phyloP scores from a whole-genome alignment of 2,329 filamentous ascomycete species.

The Domatiomyces globalis region DNA sequence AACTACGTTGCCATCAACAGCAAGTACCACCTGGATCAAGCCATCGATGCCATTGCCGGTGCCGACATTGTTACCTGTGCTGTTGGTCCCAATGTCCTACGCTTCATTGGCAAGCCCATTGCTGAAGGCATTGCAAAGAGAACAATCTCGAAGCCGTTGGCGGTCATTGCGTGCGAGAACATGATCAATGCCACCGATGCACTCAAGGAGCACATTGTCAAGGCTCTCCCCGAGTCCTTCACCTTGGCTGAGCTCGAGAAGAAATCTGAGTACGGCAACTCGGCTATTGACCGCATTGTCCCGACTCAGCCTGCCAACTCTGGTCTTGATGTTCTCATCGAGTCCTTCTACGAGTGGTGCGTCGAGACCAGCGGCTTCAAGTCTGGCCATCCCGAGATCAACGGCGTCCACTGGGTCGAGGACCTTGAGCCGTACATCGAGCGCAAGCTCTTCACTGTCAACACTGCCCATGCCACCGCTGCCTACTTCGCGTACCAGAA shows the following conservation, averaged over 20 bases:
- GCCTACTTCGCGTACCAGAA: conserved; percentile 88
- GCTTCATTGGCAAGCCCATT: conserved; percentile 90
- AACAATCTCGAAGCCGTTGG: conserved; percentile 51
- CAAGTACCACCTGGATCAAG: conserved; percentile 64
- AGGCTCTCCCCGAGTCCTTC: conserved; percentile 54
- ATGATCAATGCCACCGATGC: conserved; percentile 88
- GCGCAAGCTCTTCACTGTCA: conserved; percentile 98
- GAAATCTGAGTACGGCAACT: conserved; percentile 87
- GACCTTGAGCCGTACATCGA: conserved; percentile 92
- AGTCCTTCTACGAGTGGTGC: conserved; percentile 99
- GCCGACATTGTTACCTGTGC: conserved; percentile 93
- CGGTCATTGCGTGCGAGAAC: conserved; percentile 97
- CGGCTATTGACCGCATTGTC: conserved; percentile 94
- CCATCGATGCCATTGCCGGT: conserved; percentile 70
- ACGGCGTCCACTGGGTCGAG: conserved; percentile 86
- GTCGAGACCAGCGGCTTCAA: conserved; percentile 80
- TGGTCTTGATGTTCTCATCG: conserved; percentile 82
- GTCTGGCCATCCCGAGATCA: conserved; percentile 54
- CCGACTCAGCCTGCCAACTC: conserved; percentile 69
- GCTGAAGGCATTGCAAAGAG: conserved; percentile 82
- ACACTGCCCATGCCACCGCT: conserved; percentile 90
- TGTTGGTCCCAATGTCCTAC: conserved; percentile 88
- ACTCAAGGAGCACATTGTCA: conserved; percentile 66
- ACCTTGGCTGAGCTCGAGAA: conserved; percentile 41
- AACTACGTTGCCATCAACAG: conserved; percentile 98